A percentile compares a stretch with the other conserved stretches of the same genome.
These are phyloP conservation scores for Globisporangium irregulare DNA, from an alignment of 352 stramenopile species.

Conservation along the genomic window DNA sequence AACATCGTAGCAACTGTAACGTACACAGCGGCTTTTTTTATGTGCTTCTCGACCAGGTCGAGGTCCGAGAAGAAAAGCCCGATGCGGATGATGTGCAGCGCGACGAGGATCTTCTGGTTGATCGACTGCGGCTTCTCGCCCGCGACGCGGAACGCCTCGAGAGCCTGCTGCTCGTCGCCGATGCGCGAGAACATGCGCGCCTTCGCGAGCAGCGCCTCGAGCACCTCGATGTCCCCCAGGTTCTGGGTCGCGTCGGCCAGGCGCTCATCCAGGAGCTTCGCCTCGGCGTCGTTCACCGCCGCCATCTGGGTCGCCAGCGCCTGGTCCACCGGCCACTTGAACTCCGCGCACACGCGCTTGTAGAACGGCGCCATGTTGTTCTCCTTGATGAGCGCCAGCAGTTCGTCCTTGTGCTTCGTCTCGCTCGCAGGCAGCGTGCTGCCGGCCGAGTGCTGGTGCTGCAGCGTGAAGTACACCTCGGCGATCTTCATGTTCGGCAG, in stretches of 20 bases:
- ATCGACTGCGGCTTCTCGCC: slow-evolving; percentile 94
- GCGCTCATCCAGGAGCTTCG: slow-evolving; percentile 82
- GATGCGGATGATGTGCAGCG: slow-evolving; percentile 92
- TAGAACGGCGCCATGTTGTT: slow-evolving; percentile 84
- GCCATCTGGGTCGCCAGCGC: slow-evolving; percentile 59
- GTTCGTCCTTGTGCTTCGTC: slow-evolving; percentile 37
- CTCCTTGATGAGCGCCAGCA: slow-evolving; percentile 62
- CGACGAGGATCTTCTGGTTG: slow-evolving; percentile 97
- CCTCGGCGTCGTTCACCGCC: slow-evolving; percentile 57
- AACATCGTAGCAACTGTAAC: slow-evolving; percentile 17
- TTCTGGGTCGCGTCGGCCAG: slow-evolving; percentile 94
- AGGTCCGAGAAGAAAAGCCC: slow-evolving; percentile 87
- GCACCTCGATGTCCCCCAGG: slow-evolving; percentile 97
- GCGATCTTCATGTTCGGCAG: slow-evolving; percentile 78
- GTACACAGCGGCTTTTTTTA: slow-evolving; percentile 85
- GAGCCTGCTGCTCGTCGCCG: slow-evolving; percentile 88
- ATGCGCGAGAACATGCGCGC: slow-evolving; percentile 94
- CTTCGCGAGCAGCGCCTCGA: slow-evolving; percentile 92
- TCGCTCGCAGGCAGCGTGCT: slow-evolving; percentile 37
- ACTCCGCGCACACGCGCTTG: slow-evolving; percentile 60
- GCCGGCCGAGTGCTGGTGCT: slow-evolving; percentile 51
- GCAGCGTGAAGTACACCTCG: slow-evolving; percentile 74
- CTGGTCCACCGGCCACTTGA: slow-evolving; percentile 60
- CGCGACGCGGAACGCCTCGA: slow-evolving; percentile 90
- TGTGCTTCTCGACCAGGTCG: slow-evolving; percentile 79